phyloP scores from a whole-genome alignment of 2,329 filamentous ascomycete genomes.

The Fusarium citri region DNA sequence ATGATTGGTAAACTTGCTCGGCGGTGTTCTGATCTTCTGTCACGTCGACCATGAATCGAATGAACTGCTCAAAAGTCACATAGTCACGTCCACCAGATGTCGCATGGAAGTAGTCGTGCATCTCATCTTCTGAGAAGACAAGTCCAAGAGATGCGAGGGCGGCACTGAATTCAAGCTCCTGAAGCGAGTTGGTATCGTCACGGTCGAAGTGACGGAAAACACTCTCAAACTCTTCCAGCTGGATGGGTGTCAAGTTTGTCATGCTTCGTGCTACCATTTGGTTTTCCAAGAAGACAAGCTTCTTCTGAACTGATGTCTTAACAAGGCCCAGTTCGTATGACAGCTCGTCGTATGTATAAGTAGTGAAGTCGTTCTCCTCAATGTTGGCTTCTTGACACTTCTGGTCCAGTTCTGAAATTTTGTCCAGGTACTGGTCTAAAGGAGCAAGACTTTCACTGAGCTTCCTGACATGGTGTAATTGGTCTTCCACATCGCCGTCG shows the following conservation, averaged over 20 bases:
- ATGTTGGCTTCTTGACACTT: constrained; percentile 98
- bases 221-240: constrained; percentile 97
- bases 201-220: constrained; percentile 98
- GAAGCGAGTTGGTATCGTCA: constrained; percentile 87
- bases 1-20: constrained; percentile 98
- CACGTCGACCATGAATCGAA: constrained; percentile 98
- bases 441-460: constrained; percentile 88
- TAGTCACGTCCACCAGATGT: constrained; percentile 83
- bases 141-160: constrained; percentile 94
- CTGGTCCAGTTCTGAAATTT: constrained; percentile 85
- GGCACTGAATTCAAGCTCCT: constrained; percentile 95
- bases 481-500: constrained; percentile 96
- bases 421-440: constrained; percentile 89
- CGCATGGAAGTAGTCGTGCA: constrained; percentile 93
- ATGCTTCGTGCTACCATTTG: constrained; percentile 98
- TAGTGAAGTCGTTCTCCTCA: constrained; percentile 99
- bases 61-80: constrained; percentile 98
- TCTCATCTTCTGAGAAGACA: constrained; percentile 97
- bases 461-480: constrained; percentile 86
- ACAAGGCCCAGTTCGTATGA: constrained; percentile 93
- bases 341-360: constrained; percentile 96
- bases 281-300: constrained; percentile 95
- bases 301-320: constrained; percentile 92
- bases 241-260: constrained; percentile 98
- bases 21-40: constrained; percentile 99